Conservation (phyloP, 2,329 filamentous ascomycete genomes). For the Pseudocercospora pini-densiflorae region DNA sequence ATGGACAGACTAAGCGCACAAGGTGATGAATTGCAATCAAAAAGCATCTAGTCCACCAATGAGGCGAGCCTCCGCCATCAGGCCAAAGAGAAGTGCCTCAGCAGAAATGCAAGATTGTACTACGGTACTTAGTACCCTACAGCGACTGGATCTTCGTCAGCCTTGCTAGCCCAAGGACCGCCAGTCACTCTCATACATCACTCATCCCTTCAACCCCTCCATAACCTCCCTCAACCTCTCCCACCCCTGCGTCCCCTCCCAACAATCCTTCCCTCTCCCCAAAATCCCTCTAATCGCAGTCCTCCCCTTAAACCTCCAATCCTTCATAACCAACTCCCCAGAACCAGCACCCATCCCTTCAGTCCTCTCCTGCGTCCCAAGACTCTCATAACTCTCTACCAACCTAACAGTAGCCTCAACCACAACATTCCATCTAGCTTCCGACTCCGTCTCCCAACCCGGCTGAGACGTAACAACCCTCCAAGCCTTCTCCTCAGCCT, state of each 20-base stretch:
- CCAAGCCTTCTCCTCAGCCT: constrained; percentile 90
- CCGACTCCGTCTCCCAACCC: constrained; percentile 61
- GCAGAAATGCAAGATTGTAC: too few species aligned
- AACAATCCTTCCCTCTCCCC: constrained; percentile 77
- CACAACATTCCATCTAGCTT: constrained; percentile 70
- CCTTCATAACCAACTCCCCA: constrained; percentile 69
- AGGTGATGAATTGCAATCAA: too few species aligned
- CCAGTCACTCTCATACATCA: not conserved
- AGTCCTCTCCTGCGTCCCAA: constrained; percentile 55
- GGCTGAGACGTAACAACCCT: constrained; percentile 67
- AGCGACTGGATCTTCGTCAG: not conserved
- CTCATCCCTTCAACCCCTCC: constrained; percentile 46
- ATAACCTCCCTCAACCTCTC: constrained; percentile 58
- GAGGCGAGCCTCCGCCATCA: too few species aligned
- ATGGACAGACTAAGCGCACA: too few species aligned
- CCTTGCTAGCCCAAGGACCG: too few species aligned
- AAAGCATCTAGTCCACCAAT: too few species aligned
- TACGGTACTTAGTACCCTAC: too few species aligned
- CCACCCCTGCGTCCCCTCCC: constrained; percentile 79
- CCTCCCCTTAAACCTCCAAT: constrained; percentile 88
- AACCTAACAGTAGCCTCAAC: constrained; percentile 80
- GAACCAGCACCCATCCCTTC: constrained; percentile 55
- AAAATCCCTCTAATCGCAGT: constrained; percentile 83
- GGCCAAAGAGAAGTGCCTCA: too few species aligned
- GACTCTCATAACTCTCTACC: constrained; percentile 81